Evolutionary conservation across 441 rosid species (phyloP).

Genomic region (Corymbia citriodora): DNA sequence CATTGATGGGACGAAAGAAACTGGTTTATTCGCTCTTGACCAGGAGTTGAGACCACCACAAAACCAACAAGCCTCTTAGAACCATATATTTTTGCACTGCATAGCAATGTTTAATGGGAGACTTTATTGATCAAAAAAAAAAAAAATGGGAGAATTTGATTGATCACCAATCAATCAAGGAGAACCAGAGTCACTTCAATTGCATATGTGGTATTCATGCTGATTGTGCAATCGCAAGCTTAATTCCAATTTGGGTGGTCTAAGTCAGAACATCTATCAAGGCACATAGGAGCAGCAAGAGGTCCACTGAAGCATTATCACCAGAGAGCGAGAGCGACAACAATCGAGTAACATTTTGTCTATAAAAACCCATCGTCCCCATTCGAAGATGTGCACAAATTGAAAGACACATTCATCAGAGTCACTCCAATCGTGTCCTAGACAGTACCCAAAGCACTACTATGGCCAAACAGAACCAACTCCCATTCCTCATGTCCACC

Average conservation of each 20-base stretch:
- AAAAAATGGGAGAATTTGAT: neutral
- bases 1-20: neutral
- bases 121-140: too few relatives aligned
- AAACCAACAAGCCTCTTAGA: neutral
- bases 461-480: neutral
- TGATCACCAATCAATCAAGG: neutral
- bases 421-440: neutral
- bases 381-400: neutral
- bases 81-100: neutral
- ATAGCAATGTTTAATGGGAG: neutral
- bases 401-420: neutral
- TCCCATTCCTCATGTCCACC: neutral
- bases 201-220: neutral
- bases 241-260: constrained; percentile 6
- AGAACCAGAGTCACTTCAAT: neutral
- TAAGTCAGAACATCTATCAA: constrained; percentile 1
- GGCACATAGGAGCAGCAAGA: neutral
- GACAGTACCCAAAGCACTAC: too few relatives aligned
- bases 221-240: neutral
- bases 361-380: neutral
- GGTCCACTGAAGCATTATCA: neutral
- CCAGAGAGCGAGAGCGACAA: neutral
- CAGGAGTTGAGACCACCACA: neutral
- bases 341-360: neutral
- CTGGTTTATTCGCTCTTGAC: neutral